Percentiles rank a stretch among this genome's conserved stretches.
Evolutionary conservation across 2,329 filamentous ascomycete genomes (phyloP).

Genomic region (Mariannaea elegans): DNA sequence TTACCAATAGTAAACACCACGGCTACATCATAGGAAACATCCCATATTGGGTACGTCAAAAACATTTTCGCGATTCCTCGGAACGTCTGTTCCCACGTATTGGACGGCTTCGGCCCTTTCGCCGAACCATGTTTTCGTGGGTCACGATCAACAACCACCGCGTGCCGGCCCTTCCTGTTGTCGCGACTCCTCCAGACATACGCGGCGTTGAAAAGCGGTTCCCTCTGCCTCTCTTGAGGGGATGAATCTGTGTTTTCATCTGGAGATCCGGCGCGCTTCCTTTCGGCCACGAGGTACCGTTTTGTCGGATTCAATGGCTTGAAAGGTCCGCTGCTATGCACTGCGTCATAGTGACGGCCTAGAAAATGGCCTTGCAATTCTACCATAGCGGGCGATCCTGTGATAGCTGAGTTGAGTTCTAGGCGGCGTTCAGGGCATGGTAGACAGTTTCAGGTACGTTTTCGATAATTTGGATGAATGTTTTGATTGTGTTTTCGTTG

Average conservation of each 20-base stretch:
- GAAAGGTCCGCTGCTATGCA: constrained; percentile 19
- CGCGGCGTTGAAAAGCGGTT: constrained; percentile 38
- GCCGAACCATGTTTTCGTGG: constrained; percentile 18
- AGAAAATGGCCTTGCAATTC: constrained; percentile 14
- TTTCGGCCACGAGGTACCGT: constrained; percentile 15
- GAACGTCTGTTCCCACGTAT: constrained; percentile 41
- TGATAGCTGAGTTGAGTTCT: background rate
- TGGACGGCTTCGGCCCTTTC: constrained; percentile 33
- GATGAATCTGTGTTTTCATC: constrained; percentile 36
- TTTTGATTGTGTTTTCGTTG: background rate
- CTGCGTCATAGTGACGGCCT: constrained; percentile 20
- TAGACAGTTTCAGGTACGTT: background rate
- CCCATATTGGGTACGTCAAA: constrained; percentile 50
- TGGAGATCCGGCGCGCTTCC: background rate
- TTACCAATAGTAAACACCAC: constrained; percentile 50
- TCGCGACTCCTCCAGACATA: constrained; percentile 53
- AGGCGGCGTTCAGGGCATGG: background rate
- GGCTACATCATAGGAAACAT: constrained; percentile 54
- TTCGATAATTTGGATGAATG: background rate
- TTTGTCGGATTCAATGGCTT: constrained; percentile 22
- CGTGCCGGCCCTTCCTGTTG: constrained; percentile 54
- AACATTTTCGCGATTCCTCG: constrained; percentile 48
- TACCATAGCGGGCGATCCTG: background rate
- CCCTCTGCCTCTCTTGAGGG: background rate
- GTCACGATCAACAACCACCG: constrained; percentile 35